Evolutionary conservation across 345 rosid genomes (phyloP).

Genomic region (Gynandropsis gynandra): DNA sequence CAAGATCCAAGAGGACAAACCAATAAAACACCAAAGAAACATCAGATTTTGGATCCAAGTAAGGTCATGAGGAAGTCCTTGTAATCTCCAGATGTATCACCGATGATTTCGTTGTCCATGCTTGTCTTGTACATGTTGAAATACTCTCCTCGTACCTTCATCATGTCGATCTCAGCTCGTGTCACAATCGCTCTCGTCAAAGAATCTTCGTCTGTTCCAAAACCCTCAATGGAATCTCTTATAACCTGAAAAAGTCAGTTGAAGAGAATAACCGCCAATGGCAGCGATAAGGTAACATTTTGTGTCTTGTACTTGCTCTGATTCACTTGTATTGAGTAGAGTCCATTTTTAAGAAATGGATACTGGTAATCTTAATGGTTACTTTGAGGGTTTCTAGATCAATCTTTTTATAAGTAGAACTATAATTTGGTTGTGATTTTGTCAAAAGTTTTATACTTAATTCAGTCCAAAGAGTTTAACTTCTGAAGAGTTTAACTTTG

Average conservation of each 20-base stretch:
- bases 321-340: no score
- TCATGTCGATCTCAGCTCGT: conserved; percentile 76
- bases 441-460: no score
- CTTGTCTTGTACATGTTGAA: conserved; percentile 39
- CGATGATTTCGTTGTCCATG: conserved; percentile 57
- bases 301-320: neutral
- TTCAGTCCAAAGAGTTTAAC: no score
- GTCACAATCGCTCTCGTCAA: conserved; percentile 66
- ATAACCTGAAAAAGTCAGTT: conserved; percentile 53
- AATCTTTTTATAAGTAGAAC: no score
- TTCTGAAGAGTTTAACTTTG: no score
- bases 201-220: conserved; percentile 86
- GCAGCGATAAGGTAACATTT: neutral
- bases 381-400: no score
- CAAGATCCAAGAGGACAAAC: neutral
- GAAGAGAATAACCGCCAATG: no score
- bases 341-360: no score
- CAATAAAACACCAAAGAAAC: neutral
- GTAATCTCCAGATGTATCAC: conserved; percentile 77
- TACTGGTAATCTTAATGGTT: no score
- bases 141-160: conserved; percentile 58
- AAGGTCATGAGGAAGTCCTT: conserved; percentile 55
- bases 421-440: no score
- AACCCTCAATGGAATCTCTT: conserved; percentile 43
- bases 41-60: conserved; percentile 55